Base-by-base conservation (phyloP, 441 rosid genomes). In the Jatropha podagrica region DNA sequence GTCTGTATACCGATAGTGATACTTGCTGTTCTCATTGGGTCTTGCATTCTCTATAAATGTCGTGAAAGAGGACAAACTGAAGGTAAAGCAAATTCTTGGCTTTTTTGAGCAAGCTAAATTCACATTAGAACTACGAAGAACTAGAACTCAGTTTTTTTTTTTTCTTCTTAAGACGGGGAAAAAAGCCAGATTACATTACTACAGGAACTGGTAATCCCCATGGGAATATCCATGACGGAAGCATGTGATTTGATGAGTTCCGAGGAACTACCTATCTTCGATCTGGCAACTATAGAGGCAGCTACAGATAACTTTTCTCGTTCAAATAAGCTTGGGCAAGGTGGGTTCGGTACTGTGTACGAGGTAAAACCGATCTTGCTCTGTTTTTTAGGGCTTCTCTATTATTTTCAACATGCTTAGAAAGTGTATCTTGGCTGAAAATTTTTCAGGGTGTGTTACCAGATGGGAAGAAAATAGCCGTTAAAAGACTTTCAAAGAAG, bases 281-380 rank as follows among this genome's bases (percentile, higher is more conserved):
- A 79, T 64, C 66, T 80, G 6, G 48, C 63, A 58, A 63, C 52
- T 40, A 60, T 69, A 27, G 68, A 8, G 20, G 52, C 68, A 7
- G 96, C 96, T 18, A 89, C 96, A 0, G 46, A 83, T 32, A 81
- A 88, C 65, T 91, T 91, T 44, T 70, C 90, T 7, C 72, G 76
- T 4, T 55, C 80, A 18, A 85, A 83, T 62, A 86, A 85, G 79
- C 85, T 91, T 27, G 96, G 96, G 18, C 89, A 86, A 77, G 96
- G 97, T 44, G 95, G 94, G 65, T 92, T 91, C 44, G 97, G 97
- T 42, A 27, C 82, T n/a, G 97, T 92, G 27, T 91, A 89, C 78
- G 85, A 87, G 97, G 94, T 92, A 88, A 76, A 23, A 13, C 46
- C 60, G 7, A 15, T 12, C 27, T 38, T 49, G 4, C 18, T 74